Base-by-base conservation (phyloP, 2,329 filamentous ascomycete species). In the Claviceps digitariae region DNA sequence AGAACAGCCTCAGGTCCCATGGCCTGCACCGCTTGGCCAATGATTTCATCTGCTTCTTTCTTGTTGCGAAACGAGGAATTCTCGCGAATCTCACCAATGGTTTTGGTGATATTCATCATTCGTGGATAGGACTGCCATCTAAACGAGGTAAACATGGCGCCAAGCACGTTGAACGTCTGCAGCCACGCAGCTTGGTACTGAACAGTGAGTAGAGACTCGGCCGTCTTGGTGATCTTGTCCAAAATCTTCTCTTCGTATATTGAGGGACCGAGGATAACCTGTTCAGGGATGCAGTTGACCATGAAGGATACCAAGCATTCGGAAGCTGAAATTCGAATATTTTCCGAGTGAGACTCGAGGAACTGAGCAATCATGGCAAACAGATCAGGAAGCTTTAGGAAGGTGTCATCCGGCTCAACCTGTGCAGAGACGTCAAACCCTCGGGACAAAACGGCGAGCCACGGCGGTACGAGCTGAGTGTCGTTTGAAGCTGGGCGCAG, bases 161-260 rank as follows among this genome's bases (percentile, higher is more conserved):
- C 83, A 38, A 95, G 76, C 8, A 96, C 87, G 60, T 83, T 88
- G 72, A 97, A 97, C 1, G 94, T 90, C 66, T 98, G 90, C 70
- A 87, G 83, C 88, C 91, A 96, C 3, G 93, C 93, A 27, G 85
- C 82, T 70, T 97, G 93, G 64, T 90, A 98, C 64, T 93, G 93
- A 41, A 97, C 83, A 51, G 82, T 90, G 47, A 98, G 75, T 8
- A 97, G 74, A 40, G 84, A 80, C 57, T 84, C 83, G 0, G 86
- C 83, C 2, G 77, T 77, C 64, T 81, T 85, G 13, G 87, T 83
- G 23, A 98, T 69, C 65, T 90, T 91, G 64, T 90, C 87, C 10
- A 97, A 70, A 0, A 83, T 78, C 70, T 95, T 95, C 68, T 97
- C 90, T 60, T 97, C 91, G 66, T 87, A 95, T 48, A 95, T 79